phyloP scores from a whole-genome alignment of 2,329 filamentous ascomycete species.

The Monosporascus sp. region DNA sequence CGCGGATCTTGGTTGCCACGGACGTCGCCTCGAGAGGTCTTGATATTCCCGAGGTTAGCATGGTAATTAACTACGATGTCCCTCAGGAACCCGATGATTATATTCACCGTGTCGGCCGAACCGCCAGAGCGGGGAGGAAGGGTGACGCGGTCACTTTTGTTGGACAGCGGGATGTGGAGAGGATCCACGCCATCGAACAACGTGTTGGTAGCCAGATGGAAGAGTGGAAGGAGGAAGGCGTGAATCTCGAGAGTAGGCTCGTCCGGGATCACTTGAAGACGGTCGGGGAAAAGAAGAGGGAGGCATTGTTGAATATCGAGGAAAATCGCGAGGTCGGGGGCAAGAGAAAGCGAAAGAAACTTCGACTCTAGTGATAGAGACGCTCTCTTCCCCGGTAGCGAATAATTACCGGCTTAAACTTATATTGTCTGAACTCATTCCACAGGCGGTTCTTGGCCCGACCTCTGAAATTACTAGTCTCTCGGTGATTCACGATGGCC shows the following conservation, averaged over 20 bases:
- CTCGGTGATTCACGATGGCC: too few relatives aligned
- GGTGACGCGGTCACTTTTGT: conserved; percentile 85
- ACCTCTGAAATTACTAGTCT: too few relatives aligned
- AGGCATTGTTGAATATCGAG: conserved; percentile 86
- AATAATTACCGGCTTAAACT: too few relatives aligned
- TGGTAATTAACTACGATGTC: conserved; percentile 94
- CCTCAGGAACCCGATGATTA: conserved; percentile 97
- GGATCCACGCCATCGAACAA: conserved; percentile 85
- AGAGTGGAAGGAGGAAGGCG: conserved; percentile 82
- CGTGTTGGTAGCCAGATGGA: conserved; percentile 77
- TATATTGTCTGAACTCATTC: too few relatives aligned
- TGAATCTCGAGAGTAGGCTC: conserved; percentile 89
- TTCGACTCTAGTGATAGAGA: conserved; percentile 28
- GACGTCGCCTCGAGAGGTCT: conserved; percentile 92
- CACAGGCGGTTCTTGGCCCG: too few relatives aligned
- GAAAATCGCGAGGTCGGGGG: conserved; percentile 87
- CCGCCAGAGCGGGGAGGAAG: conserved; percentile 80
- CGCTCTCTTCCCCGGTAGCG: neutral
- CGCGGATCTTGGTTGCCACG: conserved; percentile 86
- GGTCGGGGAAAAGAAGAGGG: conserved; percentile 92
- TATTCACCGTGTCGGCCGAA: conserved; percentile 93
- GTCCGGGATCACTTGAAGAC: conserved; percentile 79
- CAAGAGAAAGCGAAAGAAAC: conserved; percentile 65
- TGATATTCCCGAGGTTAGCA: conserved; percentile 85
- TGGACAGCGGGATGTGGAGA: conserved; percentile 85